Evolutionary conservation across 2,329 filamentous ascomycete genomes (phyloP), one percentile per base, ranked within the genome.

Genomic region (Colletotrichum karsti): DNA sequence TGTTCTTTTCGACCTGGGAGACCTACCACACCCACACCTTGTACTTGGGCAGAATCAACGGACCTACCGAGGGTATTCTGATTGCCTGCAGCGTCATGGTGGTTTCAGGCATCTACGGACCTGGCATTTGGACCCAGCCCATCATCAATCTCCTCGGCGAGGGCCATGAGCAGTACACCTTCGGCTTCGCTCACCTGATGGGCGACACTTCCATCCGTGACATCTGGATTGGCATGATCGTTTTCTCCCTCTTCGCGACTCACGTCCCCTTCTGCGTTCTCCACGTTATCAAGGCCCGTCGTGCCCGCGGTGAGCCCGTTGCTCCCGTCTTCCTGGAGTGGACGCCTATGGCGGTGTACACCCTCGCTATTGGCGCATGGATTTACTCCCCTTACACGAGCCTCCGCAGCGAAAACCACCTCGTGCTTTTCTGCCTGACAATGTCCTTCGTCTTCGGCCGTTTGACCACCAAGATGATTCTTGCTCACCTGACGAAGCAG

Each of bases 1-100:
- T 99, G 96, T 99, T 97, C 85, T 98, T 99, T 83, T 98, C 95
- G 3, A 99, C 96, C 2, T 99, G 96, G 96, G 96, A 99, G 82
- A 99, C 96, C 1, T 99, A 98, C 79, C 96, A 99, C 81, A 98
- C 96, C 5, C 96, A 99, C 79, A 98, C 96, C 0, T 85, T 99
- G 6, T 99, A 97, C 80, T 90, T 99, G 12, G 96, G 96, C 62
- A 94, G 95, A 78, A 92, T 99, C 88, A 99, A 99, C 79, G 96
- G 96, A 1, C 96, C 96, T 2, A 99, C 96, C 35, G 96, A 99
- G 83, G 96, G 96, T 20, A 85, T 99, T 35, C 90, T 98, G 58
- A 91, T 99, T 71, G 96, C 95, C 26, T 95, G 93, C 76, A 81
- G 84, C 57, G 88, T 98, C 76, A 98, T 98, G 93, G 85, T 93